phyloP scores from a whole-genome alignment of 2,329 filamentous ascomycete species.

The Aphanocladium album region DNA sequence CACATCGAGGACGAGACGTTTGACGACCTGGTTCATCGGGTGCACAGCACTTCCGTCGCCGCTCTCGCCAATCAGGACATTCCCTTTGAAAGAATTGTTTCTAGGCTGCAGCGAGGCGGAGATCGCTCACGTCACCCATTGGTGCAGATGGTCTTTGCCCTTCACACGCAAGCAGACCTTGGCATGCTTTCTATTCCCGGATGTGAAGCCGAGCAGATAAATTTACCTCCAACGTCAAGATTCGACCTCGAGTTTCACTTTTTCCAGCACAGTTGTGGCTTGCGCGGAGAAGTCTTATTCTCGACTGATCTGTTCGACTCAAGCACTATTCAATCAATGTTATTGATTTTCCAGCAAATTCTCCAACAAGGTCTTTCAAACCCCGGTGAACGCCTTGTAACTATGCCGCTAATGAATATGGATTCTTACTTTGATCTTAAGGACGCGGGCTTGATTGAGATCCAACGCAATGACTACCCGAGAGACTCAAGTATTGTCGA shows the following conservation, averaged over 20 bases:
- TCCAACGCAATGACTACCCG: too few species aligned
- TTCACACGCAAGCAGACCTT: slow-evolving; percentile 12
- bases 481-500: too few species aligned
- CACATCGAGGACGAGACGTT: slow-evolving; percentile 16
- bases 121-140: slow-evolving; percentile 12
- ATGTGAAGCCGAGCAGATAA: background rate
- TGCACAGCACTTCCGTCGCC: slow-evolving; percentile 6
- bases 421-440: too few species aligned
- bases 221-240: background rate
- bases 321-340: too few species aligned
- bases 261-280: background rate
- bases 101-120: slow-evolving; percentile 1
- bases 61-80: slow-evolving; percentile 21
- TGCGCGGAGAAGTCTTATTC: too few species aligned
- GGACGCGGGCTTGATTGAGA: too few species aligned
- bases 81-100: slow-evolving; percentile 20
- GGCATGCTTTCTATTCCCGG: background rate
- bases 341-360: too few species aligned
- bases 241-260: slow-evolving; percentile 9
- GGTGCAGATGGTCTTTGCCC: slow-evolving; percentile 14
- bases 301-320: too few species aligned
- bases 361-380: too few species aligned
- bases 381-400: too few species aligned
- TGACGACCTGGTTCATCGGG: slow-evolving; percentile 17
- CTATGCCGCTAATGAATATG: too few species aligned